These are phyloP conservation scores for Coleophoma eucalyptorum DNA, from an alignment of 2,329 filamentous ascomycete species.

Conservation along the genomic window DNA sequence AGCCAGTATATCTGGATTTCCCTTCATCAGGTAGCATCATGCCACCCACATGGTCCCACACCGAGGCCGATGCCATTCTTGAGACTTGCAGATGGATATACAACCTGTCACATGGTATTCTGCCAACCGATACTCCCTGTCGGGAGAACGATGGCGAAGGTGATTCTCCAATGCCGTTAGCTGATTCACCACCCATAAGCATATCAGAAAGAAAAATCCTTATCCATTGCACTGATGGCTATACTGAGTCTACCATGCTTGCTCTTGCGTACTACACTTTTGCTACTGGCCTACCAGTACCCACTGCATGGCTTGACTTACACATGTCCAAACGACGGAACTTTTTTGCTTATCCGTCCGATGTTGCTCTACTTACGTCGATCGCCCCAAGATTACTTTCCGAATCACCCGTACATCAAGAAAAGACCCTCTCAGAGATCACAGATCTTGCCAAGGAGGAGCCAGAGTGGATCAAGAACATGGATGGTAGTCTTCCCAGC, in stretches of 20 bases:
- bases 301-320: constrained; percentile 82
- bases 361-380: constrained; percentile 75
- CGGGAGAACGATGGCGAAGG: constrained; percentile 39
- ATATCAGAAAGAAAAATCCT: constrained; percentile 59
- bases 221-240: constrained; percentile 92
- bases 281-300: constrained; percentile 74
- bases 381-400: constrained; percentile 73
- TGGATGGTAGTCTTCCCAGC: constrained; percentile 90
- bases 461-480: constrained; percentile 75
- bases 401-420: constrained; percentile 56
- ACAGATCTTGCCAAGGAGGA: constrained; percentile 51
- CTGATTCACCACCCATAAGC: constrained; percentile 13
- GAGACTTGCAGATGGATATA: constrained; percentile 90
- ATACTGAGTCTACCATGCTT: constrained; percentile 89
- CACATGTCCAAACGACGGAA: constrained; percentile 81
- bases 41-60: constrained; percentile 77
- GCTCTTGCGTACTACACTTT: constrained; percentile 93
- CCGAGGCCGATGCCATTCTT: constrained; percentile 79
- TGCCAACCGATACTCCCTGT: constrained; percentile 20
- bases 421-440: constrained; percentile 48
- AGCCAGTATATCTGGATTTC: constrained; percentile 62
- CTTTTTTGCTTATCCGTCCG: constrained; percentile 93
- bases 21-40: constrained; percentile 92
- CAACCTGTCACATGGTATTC: constrained; percentile 67
- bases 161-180: constrained; percentile 48